Conservation (phyloP, 2,329 filamentous ascomycete species). For the Ophiostoma australiae region DNA sequence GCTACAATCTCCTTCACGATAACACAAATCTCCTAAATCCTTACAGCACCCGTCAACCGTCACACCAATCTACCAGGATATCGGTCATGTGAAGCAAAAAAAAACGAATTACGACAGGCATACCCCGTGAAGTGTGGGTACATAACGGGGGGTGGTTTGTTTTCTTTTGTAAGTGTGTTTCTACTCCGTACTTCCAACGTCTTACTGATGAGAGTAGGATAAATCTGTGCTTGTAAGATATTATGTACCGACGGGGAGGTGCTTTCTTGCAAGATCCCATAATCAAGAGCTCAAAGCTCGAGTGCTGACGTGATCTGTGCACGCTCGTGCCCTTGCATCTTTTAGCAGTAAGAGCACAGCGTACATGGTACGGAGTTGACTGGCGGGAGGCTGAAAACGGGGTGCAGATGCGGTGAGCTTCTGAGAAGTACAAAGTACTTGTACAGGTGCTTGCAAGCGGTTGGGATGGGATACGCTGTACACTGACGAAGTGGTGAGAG, state of each 20-base stretch:
- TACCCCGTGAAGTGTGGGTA: slow-evolving; percentile 6
- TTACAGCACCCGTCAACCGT: slow-evolving; percentile 14
- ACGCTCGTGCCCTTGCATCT: neutral
- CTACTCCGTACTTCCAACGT: neutral
- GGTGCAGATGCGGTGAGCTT: slow-evolving; percentile 6
- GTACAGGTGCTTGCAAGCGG: neutral
- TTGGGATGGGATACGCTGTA: neutral
- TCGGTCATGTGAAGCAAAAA: slow-evolving; percentile 23
- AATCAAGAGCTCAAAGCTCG: neutral
- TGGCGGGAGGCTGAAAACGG: slow-evolving; percentile 11
- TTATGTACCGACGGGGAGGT: neutral
- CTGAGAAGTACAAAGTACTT: no score
- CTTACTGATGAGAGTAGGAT: no score
- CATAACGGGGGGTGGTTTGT: neutral
- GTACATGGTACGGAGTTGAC: neutral
- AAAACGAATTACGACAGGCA: neutral
- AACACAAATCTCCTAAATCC: neutral
- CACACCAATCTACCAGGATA: slow-evolving; percentile 21
- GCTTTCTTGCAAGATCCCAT: neutral
- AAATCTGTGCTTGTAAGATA: no score
- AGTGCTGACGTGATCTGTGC: neutral
- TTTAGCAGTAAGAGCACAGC: neutral
- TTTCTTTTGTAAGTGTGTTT: neutral
- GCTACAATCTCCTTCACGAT: neutral
- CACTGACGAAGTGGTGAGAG: neutral